Conservation (phyloP, 1,284 basidiomycete genomes). For the Omphalotus olearius region DNA sequence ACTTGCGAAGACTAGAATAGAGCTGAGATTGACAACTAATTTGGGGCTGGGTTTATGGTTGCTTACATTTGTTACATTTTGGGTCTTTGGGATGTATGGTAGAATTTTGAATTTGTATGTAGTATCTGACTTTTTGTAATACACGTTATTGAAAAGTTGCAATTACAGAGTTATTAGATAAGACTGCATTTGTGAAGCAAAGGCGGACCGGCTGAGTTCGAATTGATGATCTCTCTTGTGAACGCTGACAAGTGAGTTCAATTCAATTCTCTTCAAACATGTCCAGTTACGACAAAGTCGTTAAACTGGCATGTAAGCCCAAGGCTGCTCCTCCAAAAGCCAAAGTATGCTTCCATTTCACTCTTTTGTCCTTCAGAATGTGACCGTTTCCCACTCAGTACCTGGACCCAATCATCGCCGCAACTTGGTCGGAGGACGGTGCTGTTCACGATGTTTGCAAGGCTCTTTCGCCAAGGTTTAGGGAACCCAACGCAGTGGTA, state of each 20-base stretch:
- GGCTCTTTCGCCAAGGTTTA: constrained; percentile 77
- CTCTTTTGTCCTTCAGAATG: not conserved
- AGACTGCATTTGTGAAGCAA: not conserved
- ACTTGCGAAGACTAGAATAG: too few species aligned
- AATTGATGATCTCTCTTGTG: not conserved
- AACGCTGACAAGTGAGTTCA: not conserved
- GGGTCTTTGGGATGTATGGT: too few species aligned
- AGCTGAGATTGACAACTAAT: too few species aligned
- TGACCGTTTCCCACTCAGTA: constrained; percentile 42
- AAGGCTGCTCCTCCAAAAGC: constrained; percentile 91
- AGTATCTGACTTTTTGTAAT: too few species aligned
- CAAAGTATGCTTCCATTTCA: constrained; percentile 53
- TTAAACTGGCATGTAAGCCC: constrained; percentile 92
- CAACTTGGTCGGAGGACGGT: constrained; percentile 91
- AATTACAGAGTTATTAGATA: too few species aligned
- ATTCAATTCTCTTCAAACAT: constrained; percentile 30
- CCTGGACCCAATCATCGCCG: constrained; percentile 89
- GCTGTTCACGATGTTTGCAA: constrained; percentile 90
- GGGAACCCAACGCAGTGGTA: constrained; percentile 89
- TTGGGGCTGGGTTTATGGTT: too few species aligned
- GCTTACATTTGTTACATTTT: too few species aligned
- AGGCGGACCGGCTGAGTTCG: not conserved
- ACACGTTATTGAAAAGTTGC: too few species aligned
- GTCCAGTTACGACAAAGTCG: constrained; percentile 82
- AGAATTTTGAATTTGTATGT: too few species aligned